phyloP scores from a whole-genome alignment of 208 protist species.

The Polymyxa betae region DNA sequence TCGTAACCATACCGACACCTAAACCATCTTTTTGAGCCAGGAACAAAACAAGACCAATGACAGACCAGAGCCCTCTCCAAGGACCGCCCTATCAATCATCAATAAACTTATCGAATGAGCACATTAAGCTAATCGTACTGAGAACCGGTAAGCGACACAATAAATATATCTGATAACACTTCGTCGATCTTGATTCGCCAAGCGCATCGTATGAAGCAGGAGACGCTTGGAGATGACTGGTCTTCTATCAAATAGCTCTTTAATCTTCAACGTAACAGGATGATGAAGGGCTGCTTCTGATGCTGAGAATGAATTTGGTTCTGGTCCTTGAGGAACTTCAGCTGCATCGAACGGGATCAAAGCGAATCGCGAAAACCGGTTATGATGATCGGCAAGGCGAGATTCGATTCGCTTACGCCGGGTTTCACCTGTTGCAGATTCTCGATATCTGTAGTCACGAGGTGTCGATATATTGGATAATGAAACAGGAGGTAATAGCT shows the following conservation, averaged over 20 bases:
- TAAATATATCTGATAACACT: constrained; percentile 12
- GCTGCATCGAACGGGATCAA: constrained; percentile 2
- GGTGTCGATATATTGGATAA: not conserved
- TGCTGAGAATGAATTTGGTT: constrained; percentile 5
- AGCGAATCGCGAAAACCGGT: constrained; percentile 14
- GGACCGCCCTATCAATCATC: no score
- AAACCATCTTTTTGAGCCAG: no score
- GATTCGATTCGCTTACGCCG: not conserved
- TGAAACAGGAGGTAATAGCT: not conserved
- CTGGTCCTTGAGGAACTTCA: not conserved
- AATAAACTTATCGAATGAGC: no score
- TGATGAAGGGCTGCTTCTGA: not conserved
- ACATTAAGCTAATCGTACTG: no score
- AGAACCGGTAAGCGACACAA: constrained; percentile 45
- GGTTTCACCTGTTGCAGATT: not conserved
- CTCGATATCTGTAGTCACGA: constrained; percentile 19
- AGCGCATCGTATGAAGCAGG: constrained; percentile 31
- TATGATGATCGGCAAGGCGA: not conserved
- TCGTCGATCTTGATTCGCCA: constrained; percentile 33
- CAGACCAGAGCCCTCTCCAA: constrained; percentile 35
- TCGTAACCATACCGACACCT: constrained; percentile 38
- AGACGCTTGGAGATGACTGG: constrained; percentile 32
- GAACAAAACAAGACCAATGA: no score
- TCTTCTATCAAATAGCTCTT: not conserved
- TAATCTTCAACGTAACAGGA: not conserved